phyloP scores from a whole-genome alignment of 192 early-diverging fungal species.

The Haplosporangium gracile region DNA sequence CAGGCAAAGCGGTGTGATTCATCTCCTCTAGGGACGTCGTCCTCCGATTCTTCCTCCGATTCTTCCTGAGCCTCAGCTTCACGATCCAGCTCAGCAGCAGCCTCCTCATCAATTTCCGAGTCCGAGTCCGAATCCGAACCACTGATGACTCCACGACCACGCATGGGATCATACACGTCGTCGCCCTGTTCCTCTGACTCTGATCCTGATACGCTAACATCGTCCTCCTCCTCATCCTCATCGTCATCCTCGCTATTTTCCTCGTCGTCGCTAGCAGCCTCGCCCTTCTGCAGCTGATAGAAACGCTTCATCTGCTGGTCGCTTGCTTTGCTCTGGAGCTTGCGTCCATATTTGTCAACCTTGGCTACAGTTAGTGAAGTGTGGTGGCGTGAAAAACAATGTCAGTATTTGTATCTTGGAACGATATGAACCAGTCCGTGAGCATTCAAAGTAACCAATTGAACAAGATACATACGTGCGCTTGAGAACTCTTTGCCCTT shows the following conservation, averaged over 20 bases:
- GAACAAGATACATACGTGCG: conserved; percentile 58
- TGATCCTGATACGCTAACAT: conserved; percentile 30
- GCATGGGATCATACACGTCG: conserved; percentile 74
- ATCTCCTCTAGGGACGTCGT: conserved; percentile 67
- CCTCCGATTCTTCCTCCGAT: conserved; percentile 62
- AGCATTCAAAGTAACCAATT: conserved; percentile 1
- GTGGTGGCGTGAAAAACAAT: background rate
- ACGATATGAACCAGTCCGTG: background rate
- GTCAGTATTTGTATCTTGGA: background rate
- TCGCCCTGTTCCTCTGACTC: conserved; percentile 55
- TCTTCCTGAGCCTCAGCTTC: conserved; percentile 56
- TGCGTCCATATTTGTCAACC: conserved; percentile 85
- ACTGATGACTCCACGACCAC: conserved; percentile 82
- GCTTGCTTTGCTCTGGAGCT: conserved; percentile 56
- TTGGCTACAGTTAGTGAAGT: conserved; percentile 58
- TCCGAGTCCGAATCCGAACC: conserved; percentile 65
- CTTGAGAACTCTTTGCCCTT: conserved; percentile 71
- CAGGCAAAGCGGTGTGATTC: conserved; percentile 84
- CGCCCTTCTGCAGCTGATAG: conserved; percentile 76
- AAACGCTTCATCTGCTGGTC: conserved; percentile 78
- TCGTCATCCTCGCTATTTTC: conserved; percentile 38
- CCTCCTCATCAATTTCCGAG: conserved; percentile 65
- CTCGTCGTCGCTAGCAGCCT: conserved; percentile 52
- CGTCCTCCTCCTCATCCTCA: conserved; percentile 55
- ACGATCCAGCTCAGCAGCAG: conserved; percentile 52